Evolutionary conservation across 2,329 filamentous ascomycete species (phyloP), one percentile per base, ranked within the genome.

Genomic region (Alternaria brassicae): DNA sequence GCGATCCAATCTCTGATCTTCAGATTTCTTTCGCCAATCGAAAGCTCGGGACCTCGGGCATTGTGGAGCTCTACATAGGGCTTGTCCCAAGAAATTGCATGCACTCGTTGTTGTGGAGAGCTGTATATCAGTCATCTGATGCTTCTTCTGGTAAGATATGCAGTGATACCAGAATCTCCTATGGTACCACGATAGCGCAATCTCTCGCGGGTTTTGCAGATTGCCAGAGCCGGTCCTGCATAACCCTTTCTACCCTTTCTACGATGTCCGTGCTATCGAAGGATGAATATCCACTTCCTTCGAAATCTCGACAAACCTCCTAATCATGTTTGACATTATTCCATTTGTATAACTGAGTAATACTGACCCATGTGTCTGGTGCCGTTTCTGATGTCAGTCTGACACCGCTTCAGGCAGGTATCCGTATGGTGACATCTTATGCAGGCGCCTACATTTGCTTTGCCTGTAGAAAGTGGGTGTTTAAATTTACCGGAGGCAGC

Each of bases 21-120:
- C 42, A 42, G 30, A 40, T 59, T 52, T 48, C 57, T 58, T 51
- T 69, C 68, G 63, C 63, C 60, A 69, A 69, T 69, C 68, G 65
- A 62, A 49, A 64, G 67, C 65, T 60, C 37, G 59, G 59, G 32
- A 64, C 65, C 65, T 60, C 37, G 59, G 59, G 32, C 59, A 45
- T 28, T 53, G 10, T 23, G 44, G 27, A 53, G 23, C 28, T 30
- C 40, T 32, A n/a, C n/a, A n/a, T n/a, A 40, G 19, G 37, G 17
- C 23, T 47, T 48, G 34, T 36, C 41, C 23, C 55, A 49, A 36
- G 45, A 41, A 44, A 53, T 42, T 59, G 53, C 59, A 59, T 54
- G 56, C 37, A 37, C 53, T 50, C 57, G 56, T 51, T 49, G 45
- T 12, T 51, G 60, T 66, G 66, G 64, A 63, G 59, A 65, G 62